Percentiles rank a stretch among this genome's conserved stretches.
These are phyloP conservation scores for Agrostemma githago DNA, from an alignment of 148 eudicot species.

Conservation along the genomic window DNA sequence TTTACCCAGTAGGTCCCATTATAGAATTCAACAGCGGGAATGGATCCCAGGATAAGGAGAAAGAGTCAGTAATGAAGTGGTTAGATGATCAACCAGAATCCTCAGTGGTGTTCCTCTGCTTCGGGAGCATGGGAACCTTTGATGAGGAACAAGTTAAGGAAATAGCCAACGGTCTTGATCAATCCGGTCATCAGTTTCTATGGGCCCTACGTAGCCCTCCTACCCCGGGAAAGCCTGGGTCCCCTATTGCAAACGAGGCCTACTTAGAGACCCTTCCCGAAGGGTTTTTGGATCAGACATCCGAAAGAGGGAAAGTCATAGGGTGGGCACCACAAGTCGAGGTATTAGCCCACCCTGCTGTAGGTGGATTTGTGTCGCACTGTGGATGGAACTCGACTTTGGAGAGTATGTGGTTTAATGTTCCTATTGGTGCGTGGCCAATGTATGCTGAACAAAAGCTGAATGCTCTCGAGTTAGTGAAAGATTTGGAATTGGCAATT, in stretches of 20 bases:
- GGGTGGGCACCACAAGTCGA: slow-evolving; percentile 35
- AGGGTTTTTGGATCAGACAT: slow-evolving; percentile 23
- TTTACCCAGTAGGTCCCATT: slow-evolving; percentile 51
- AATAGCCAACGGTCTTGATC: slow-evolving; percentile 50
- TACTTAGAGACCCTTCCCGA: slow-evolving; percentile 25
- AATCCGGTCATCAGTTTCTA: slow-evolving; percentile 33
- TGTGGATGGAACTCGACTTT: slow-evolving; percentile 32
- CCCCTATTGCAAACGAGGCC: not conserved
- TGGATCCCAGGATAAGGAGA: slow-evolving; percentile 2
- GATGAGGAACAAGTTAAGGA: slow-evolving; percentile 37
- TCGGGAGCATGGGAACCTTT: slow-evolving; percentile 56
- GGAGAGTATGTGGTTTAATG: slow-evolving; percentile 24
- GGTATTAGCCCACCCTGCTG: slow-evolving; percentile 16
- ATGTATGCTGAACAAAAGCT: slow-evolving; percentile 25
- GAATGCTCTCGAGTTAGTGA: slow-evolving; percentile 28
- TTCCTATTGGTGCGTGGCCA: slow-evolving; percentile 28
- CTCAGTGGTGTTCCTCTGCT: slow-evolving; percentile 54
- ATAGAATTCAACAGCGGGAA: slow-evolving; percentile 22
- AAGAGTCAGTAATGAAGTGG: slow-evolving; percentile 33
- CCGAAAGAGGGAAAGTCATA: slow-evolving; percentile 22
- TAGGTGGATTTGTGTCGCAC: slow-evolving; percentile 30
- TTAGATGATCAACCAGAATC: slow-evolving; percentile 41
- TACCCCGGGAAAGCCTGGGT: not conserved
- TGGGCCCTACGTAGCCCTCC: slow-evolving; percentile 31
- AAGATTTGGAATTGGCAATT: slow-evolving; percentile 23